Evolutionary conservation across 768 basidiomycete genomes (phyloP).

Genomic region (Phallus indusiatus): DNA sequence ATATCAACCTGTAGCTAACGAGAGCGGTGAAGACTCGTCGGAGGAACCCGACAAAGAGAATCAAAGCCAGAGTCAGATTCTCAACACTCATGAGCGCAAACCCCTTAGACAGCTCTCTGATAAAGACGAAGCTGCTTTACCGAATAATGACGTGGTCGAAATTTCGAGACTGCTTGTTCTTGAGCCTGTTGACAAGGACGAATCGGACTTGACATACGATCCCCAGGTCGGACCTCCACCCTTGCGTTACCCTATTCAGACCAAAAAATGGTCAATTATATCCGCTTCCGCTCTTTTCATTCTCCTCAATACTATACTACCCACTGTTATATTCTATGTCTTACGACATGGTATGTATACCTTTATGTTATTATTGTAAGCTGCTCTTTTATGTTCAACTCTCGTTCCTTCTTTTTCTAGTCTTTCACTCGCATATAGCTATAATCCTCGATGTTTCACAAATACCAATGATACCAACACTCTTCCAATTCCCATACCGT

Average conservation of each 20-base stretch:
- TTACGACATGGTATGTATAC: background rate
- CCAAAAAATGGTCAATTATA: background rate
- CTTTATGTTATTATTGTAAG: background rate
- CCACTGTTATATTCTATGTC: background rate
- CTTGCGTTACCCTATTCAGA: background rate
- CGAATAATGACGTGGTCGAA: background rate
- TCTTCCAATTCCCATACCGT: background rate
- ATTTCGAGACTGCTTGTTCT: background rate
- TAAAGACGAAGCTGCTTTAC: background rate
- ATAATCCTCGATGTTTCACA: background rate
- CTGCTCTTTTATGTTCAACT: background rate
- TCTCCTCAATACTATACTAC: background rate
- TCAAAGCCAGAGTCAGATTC: background rate
- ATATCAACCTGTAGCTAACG: background rate
- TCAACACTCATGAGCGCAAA: background rate
- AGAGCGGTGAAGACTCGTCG: background rate
- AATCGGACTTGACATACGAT: background rate
- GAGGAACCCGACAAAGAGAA: background rate
- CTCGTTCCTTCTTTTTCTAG: background rate
- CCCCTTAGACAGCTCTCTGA: background rate
- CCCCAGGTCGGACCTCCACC: background rate
- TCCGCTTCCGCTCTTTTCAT: background rate
- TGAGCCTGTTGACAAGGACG: background rate
- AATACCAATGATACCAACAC: background rate
- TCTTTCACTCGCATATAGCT: background rate